phyloP scores from a whole-genome alignment of 139 green algal genomes.

The Parachlorella kessleri region DNA sequence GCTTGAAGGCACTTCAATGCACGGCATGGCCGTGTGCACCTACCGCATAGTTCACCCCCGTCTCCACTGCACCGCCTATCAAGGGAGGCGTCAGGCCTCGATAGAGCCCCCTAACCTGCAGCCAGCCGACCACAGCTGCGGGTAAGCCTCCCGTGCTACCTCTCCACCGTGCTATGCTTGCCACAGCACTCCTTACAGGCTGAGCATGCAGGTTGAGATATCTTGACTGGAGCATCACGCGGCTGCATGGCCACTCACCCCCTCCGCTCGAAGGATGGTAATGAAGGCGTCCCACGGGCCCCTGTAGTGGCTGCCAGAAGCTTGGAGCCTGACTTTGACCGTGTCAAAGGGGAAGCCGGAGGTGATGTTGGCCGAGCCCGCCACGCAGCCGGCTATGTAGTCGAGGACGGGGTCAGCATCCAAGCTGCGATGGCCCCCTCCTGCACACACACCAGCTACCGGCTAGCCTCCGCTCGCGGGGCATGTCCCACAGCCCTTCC shows the following conservation, averaged over 20 bases:
- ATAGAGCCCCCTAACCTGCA: conserved; percentile 65
- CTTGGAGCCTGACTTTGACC: conserved; percentile 78
- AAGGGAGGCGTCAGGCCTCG: conserved; percentile 69
- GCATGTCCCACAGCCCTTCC: no score
- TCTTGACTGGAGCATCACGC: no score
- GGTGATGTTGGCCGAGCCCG: conserved; percentile 38
- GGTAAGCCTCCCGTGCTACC: no score
- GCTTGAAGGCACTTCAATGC: no score
- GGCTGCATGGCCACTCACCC: conserved; percentile 49
- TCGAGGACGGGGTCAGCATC: not conserved
- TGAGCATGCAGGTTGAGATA: no score
- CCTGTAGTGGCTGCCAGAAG: conserved; percentile 40
- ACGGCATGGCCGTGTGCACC: not conserved
- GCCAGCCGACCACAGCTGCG: no score
- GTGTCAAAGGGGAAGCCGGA: conserved; percentile 23
- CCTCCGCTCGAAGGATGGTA: conserved; percentile 63
- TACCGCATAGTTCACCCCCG: conserved; percentile 74
- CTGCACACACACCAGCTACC: no score
- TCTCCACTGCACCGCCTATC: conserved; percentile 79
- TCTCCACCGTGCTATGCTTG: no score
- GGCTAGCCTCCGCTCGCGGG: no score
- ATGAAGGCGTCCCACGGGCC: conserved; percentile 49
- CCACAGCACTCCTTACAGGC: no score
- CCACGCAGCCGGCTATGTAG: conserved; percentile 31
- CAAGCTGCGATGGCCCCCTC: no score